A percentile compares a stretch with the other conserved stretches of the same genome.
Conservation (phyloP, 345 rosid genomes). For the Euphorbia peplus region DNA sequence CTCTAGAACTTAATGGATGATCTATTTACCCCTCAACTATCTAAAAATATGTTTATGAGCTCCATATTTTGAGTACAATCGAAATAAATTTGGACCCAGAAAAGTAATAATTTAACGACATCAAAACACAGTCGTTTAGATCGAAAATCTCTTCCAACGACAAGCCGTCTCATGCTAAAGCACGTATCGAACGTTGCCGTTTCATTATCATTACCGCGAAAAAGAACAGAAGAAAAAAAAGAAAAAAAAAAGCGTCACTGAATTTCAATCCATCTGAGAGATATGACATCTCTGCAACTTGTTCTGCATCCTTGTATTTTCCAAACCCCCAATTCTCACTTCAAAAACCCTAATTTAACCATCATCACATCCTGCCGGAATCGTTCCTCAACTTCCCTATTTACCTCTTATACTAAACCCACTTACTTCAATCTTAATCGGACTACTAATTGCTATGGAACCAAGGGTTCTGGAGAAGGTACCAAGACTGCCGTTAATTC, state of each 20-base stretch:
- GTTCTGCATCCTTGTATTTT: constrained; percentile 19
- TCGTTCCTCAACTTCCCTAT: constrained; percentile 9
- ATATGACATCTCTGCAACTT: constrained; percentile 36
- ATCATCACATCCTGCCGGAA: constrained; percentile 14
- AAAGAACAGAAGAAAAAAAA: neutral
- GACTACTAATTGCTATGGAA: constrained; percentile 27
- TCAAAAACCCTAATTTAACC: constrained; percentile 19
- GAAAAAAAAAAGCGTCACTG: neutral
- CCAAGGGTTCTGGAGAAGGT: constrained; percentile 54
- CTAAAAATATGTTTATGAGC: too few species aligned
- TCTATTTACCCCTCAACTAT: too few species aligned
- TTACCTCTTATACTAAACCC: constrained; percentile 9
- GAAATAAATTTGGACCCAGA: too few species aligned
- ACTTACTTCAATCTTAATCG: constrained; percentile 12
- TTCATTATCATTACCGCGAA: neutral
- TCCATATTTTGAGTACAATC: too few species aligned
- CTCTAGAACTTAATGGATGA: too few species aligned
- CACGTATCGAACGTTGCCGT: neutral
- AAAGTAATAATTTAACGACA: too few species aligned
- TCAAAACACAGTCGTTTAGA: too few species aligned
- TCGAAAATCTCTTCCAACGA: neutral
- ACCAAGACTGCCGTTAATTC: constrained; percentile 38
- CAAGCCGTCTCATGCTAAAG: neutral
- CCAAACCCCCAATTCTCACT: constrained; percentile 27
- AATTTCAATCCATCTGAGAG: neutral